Evolutionary conservation across 805 yeast species (phyloP), one percentile per base, ranked within the genome.

Genomic region (Candida ficus): DNA sequence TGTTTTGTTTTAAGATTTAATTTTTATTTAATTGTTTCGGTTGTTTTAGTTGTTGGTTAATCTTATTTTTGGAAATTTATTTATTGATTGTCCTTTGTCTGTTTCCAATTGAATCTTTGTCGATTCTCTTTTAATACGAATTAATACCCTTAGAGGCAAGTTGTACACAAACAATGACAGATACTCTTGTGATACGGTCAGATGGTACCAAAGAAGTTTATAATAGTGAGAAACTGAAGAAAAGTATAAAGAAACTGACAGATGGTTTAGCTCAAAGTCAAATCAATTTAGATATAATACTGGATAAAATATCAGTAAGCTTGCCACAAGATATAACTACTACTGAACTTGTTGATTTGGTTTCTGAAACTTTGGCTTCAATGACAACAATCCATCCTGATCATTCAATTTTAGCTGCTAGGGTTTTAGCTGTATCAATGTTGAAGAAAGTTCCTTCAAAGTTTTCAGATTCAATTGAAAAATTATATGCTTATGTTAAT

Each of bases 321-420:
- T 95, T 91, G 38, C 90, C 90, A 62, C 89, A 87, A 54, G 96
- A 96, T 50, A 96, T 91, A 32, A 86, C 88, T 50, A 88, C 95
- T 39, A 75, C 81, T 45, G 96, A 91, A 62, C 67, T 83, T 48
- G 88, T 81, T 52, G 76, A 78, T 52, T 62, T 81, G 38, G 88
- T 96, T 38, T 96, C 98, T 29, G 99, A 93, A 68, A 91, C 97
- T 25, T 93, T 96, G 42, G 98, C 98, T 29, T 84, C 83, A 60
- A 86, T 93, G 96, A 88, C 98, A 45, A 91, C 98, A 10, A 77
- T 86, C 47, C 99, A 93, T 64, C 98, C 98, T 10, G 98, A 93
- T 66, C 89, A 93, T 56, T 96, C 97, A 20, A 78, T 80, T 25
- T 71, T 90, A 53, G 98, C 96, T 37, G 97, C 98, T 22, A 82